Percentiles rank a stretch among this genome's conserved stretches.
Conservation (phyloP, 2,329 filamentous ascomycete genomes). For the Colletotrichum chrysophilum region DNA sequence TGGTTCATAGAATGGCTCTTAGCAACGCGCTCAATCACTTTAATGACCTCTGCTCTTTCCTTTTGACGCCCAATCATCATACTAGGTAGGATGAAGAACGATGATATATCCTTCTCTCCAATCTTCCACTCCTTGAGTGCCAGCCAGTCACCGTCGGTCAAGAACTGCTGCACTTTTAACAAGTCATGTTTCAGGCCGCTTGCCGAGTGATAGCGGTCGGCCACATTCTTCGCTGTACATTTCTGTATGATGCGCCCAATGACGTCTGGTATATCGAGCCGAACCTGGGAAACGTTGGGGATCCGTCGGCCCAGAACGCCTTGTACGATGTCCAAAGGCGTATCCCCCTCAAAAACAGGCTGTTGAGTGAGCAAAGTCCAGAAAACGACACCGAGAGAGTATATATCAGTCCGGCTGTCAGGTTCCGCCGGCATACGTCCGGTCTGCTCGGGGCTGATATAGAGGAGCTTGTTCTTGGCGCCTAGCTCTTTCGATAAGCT, state of each 20-base stretch:
- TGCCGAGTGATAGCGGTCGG: constrained; percentile 87
- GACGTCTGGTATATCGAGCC: constrained; percentile 84
- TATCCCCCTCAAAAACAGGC: constrained; percentile 79
- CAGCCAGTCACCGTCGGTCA: constrained; percentile 75
- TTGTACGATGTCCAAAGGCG: constrained; percentile 89
- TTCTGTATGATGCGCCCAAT: constrained; percentile 85
- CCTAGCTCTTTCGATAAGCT: constrained; percentile 82
- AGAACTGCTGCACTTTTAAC: constrained; percentile 72
- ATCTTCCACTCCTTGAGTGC: constrained; percentile 77
- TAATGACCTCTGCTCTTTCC: constrained; percentile 73
- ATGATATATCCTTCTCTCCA: constrained; percentile 85
- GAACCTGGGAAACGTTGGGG: constrained; percentile 75
- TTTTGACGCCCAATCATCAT: constrained; percentile 80
- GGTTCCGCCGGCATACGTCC: constrained; percentile 92
- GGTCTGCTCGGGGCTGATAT: constrained; percentile 94
- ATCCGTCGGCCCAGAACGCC: constrained; percentile 83
- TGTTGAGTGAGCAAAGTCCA: constrained; percentile 84
- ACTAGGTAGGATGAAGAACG: constrained; percentile 86
- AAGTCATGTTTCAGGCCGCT: constrained; percentile 87
- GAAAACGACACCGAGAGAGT: constrained; percentile 87
- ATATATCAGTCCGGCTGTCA: constrained; percentile 91
- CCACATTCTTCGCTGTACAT: constrained; percentile 88
- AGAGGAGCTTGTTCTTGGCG: constrained; percentile 87
- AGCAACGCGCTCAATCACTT: constrained; percentile 78
- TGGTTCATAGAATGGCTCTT: constrained; percentile 62